A percentile compares a stretch with the other conserved stretches of the same genome.
These are phyloP conservation scores for Apophysomyces variabilis DNA, from an alignment of 371 early-diverging fungal genomes.

Conservation along the genomic window DNA sequence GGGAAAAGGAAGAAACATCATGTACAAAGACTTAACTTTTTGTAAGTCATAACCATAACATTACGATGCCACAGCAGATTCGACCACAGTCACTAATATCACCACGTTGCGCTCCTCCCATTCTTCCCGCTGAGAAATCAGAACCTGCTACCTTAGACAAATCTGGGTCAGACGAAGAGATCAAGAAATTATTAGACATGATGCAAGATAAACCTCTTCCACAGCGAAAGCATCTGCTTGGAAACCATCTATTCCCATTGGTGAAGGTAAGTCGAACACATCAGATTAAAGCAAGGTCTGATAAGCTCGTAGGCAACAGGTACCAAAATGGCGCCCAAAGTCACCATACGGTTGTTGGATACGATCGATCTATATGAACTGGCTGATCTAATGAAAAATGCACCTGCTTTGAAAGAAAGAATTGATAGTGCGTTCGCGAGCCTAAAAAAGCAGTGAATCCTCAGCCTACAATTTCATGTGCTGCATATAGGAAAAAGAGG, in stretches of 20 bases:
- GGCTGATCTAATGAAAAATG: constrained; percentile 48
- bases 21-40: not conserved
- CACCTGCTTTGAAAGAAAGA: constrained; percentile 29
- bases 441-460: not conserved
- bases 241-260: constrained; percentile 46
- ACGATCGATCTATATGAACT: constrained; percentile 43
- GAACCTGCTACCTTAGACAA: not conserved
- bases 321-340: constrained; percentile 44
- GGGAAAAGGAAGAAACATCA: not conserved
- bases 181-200: constrained; percentile 12
- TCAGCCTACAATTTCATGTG: not conserved
- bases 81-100: constrained; percentile 15
- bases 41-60: constrained; percentile 3
- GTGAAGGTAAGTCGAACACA: constrained; percentile 37
- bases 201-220: constrained; percentile 36
- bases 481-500: not conserved
- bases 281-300: not conserved
- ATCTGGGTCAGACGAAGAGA: constrained; percentile 6
- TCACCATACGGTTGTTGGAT: constrained; percentile 50
- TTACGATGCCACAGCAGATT: not conserved
- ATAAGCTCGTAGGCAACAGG: constrained; percentile 35
- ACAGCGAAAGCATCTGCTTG: constrained; percentile 45
- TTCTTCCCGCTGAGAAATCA: constrained; percentile 27
- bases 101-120: constrained; percentile 35
- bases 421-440: constrained; percentile 29